Conservation (phyloP, 1,139 yeast species). For the Protomyces pachydermus region DNA sequence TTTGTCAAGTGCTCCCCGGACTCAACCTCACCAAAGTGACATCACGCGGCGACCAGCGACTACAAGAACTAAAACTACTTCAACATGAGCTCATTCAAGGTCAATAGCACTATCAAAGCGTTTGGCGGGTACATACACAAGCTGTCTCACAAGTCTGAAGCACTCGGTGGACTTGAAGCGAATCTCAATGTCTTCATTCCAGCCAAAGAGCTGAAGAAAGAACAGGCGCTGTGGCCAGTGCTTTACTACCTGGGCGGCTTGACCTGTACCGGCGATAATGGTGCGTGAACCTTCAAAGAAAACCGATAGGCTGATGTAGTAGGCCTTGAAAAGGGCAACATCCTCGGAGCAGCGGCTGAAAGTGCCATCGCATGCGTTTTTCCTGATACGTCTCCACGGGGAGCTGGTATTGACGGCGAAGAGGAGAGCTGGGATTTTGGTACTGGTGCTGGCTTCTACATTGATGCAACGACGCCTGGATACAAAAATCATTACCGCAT, state of each 20-base stretch:
- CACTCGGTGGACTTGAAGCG: constrained; percentile 70
- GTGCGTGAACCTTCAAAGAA: constrained; percentile 38
- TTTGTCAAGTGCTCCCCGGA: too few species aligned
- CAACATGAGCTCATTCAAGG: constrained; percentile 48
- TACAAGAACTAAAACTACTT: neutral
- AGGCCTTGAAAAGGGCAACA: constrained; percentile 75
- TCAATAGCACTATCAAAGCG: constrained; percentile 55
- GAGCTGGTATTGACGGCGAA: constrained; percentile 76
- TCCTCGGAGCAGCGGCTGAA: constrained; percentile 74
- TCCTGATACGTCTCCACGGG: constrained; percentile 97
- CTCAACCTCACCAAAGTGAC: too few species aligned
- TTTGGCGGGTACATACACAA: constrained; percentile 76
- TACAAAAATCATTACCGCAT: constrained; percentile 72
- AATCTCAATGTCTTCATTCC: constrained; percentile 80
- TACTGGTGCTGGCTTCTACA: constrained; percentile 89
- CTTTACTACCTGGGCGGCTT: constrained; percentile 79
- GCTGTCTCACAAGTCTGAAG: constrained; percentile 63
- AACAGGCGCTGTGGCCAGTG: constrained; percentile 53
- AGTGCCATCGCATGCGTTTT: constrained; percentile 82
- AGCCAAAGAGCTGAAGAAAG: constrained; percentile 42
- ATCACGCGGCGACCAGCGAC: too few species aligned
- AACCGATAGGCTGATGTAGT: neutral
- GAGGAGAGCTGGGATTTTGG: constrained; percentile 88
- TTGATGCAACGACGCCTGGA: constrained; percentile 72
- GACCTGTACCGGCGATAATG: constrained; percentile 91